A percentile compares a stretch with the other conserved stretches of the same genome.
These are phyloP conservation scores for Quercus cerris DNA, from an alignment of 306 rosid genomes.

Conservation along the genomic window DNA sequence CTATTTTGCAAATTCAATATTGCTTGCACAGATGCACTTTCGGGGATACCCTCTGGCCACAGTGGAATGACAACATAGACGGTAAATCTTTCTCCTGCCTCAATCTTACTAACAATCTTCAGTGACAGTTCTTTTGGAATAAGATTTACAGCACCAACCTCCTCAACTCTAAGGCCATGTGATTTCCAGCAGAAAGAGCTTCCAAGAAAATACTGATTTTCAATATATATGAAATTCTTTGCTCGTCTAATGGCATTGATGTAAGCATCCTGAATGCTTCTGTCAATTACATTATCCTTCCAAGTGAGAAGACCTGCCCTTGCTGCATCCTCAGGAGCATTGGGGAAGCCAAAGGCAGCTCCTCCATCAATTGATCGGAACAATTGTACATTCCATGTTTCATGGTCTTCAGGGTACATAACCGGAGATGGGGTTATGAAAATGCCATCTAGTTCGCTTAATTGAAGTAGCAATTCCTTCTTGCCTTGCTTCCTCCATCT, in stretches of 20 bases:
- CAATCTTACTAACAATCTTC: slow-evolving; percentile 53
- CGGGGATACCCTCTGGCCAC: slow-evolving; percentile 63
- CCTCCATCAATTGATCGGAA: slow-evolving; percentile 50
- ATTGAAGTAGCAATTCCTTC: slow-evolving; percentile 24
- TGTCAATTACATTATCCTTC: slow-evolving; percentile 27
- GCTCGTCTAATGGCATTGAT: slow-evolving; percentile 49
- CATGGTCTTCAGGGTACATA: slow-evolving; percentile 26
- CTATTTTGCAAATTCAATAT: slow-evolving; percentile 44
- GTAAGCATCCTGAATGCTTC: slow-evolving; percentile 51
- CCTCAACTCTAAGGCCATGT: slow-evolving; percentile 15
- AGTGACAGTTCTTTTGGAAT: slow-evolving; percentile 56
- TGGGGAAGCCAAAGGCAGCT: slow-evolving; percentile 33
- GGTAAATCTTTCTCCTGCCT: slow-evolving; percentile 43
- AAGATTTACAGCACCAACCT: slow-evolving; percentile 37
- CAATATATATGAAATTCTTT: slow-evolving; percentile 44
- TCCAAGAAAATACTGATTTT: slow-evolving; percentile 52
- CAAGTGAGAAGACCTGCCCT: slow-evolving; percentile 27
- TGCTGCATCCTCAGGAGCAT: slow-evolving; percentile 22
- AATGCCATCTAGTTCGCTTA: slow-evolving; percentile 9
- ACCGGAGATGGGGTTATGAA: slow-evolving; percentile 30
- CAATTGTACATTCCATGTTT: slow-evolving; percentile 47
- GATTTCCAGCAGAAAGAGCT: slow-evolving; percentile 44
- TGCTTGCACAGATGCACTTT: slow-evolving; percentile 41
- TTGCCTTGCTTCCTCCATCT: slow-evolving; percentile 47
- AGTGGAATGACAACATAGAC: slow-evolving; percentile 51